Percentiles rank a stretch among this genome's conserved stretches.
Conservation (phyloP, 139 green algal genomes). For the Diplosphaera chodatii region DNA sequence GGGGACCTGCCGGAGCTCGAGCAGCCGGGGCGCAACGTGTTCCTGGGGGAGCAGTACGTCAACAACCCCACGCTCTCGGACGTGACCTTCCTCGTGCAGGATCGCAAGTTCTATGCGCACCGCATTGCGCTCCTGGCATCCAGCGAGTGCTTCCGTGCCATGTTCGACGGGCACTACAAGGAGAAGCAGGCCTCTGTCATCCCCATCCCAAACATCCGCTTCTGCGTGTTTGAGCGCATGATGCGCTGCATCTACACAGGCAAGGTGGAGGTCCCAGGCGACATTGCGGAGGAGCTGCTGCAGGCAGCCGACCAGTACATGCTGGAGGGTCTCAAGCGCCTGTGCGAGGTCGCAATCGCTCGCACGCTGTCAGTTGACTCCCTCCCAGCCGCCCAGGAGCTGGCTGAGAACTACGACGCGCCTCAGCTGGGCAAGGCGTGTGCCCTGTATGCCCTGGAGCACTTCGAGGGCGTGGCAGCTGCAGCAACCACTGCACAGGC, state of each 20-base stretch:
- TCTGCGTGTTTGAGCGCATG: slow-evolving; percentile 80
- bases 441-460: slow-evolving; percentile 82
- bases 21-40: slow-evolving; percentile 51
- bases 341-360: slow-evolving; percentile 83
- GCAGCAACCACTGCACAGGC: not conserved
- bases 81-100: slow-evolving; percentile 87
- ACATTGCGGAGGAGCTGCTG: slow-evolving; percentile 67
- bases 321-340: slow-evolving; percentile 87
- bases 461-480: slow-evolving; percentile 55
- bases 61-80: slow-evolving; percentile 88
- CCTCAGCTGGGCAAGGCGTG: slow-evolving; percentile 71
- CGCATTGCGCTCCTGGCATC: slow-evolving; percentile 82
- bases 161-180: slow-evolving; percentile 88
- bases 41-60: slow-evolving; percentile 80
- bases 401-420: slow-evolving; percentile 79
- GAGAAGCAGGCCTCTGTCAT: slow-evolving; percentile 78
- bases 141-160: slow-evolving; percentile 88
- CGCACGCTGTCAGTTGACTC: slow-evolving; percentile 69
- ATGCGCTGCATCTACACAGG: slow-evolving; percentile 92
- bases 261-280: slow-evolving; percentile 46
- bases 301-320: slow-evolving; percentile 91
- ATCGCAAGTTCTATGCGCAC: slow-evolving; percentile 82
- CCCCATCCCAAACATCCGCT: slow-evolving; percentile 91
- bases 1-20: slow-evolving; percentile 40
- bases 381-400: slow-evolving; percentile 66